Percentiles rank a stretch among this genome's conserved stretches.
phyloP scores from a whole-genome alignment of 192 early-diverging fungal species.

The Cladochytrium replicatum region DNA sequence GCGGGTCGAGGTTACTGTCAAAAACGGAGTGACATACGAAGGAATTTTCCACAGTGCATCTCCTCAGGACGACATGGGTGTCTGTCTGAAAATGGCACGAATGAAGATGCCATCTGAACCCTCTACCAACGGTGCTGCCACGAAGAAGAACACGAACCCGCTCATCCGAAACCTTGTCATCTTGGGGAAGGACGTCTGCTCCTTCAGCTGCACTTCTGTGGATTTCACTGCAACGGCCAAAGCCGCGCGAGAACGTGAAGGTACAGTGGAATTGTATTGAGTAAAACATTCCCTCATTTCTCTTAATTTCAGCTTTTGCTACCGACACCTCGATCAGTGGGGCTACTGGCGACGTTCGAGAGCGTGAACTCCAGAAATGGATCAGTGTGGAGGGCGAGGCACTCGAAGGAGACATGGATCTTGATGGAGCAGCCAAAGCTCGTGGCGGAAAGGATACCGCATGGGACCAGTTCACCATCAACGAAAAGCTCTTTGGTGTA shows the following conservation, averaged over 20 bases:
- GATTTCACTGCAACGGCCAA: conserved; percentile 43
- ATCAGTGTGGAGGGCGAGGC: conserved; percentile 54
- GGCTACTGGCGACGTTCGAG: conserved; percentile 43
- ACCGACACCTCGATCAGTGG: conserved; percentile 87
- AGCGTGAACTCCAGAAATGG: conserved; percentile 84
- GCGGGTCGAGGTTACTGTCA: conserved; percentile 46
- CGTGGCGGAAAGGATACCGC: conserved; percentile 27
- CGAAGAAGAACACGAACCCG: conserved; percentile 14
- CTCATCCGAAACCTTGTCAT: conserved; percentile 48
- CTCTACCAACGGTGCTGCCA: background rate
- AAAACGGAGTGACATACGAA: conserved; percentile 50
- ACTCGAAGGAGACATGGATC: conserved; percentile 10
- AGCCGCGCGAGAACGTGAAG: conserved; percentile 43
- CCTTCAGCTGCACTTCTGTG: conserved; percentile 38
- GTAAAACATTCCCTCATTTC: background rate
- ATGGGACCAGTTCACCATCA: conserved; percentile 97
- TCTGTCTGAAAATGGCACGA: conserved; percentile 52
- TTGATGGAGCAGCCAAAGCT: background rate
- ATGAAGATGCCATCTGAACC: background rate
- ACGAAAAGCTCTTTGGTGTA: conserved; percentile 89
- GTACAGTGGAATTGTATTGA: conserved; percentile 19
- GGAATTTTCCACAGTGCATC: conserved; percentile 59
- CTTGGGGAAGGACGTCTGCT: conserved; percentile 53
- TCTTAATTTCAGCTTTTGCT: conserved; percentile 2
- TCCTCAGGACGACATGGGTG: conserved; percentile 50